Evolutionary conservation across 148 eudicot genomes (phyloP).

Genomic region (Simmondsia chinensis): DNA sequence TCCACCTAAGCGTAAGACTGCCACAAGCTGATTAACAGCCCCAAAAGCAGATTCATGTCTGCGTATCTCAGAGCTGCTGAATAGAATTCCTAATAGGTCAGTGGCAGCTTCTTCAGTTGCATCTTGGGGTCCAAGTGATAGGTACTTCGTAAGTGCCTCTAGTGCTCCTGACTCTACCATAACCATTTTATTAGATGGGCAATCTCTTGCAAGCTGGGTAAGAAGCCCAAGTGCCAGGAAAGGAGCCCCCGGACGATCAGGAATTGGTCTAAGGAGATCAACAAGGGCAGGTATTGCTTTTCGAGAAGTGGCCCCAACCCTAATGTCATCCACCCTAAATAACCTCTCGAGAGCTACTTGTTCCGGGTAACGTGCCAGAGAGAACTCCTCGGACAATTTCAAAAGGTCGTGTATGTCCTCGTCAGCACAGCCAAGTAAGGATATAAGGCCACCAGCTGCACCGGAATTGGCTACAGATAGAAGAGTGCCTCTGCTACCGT

Average conservation of each 20-base stretch:
- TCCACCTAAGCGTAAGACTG: conserved; percentile 95
- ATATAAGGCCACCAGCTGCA: conserved; percentile 67
- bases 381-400: conserved; percentile 69
- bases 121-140: conserved; percentile 91
- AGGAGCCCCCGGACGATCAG: conserved; percentile 98
- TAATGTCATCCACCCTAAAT: conserved; percentile 92
- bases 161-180: conserved; percentile 98
- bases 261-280: conserved; percentile 91
- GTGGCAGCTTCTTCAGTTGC: conserved; percentile 96
- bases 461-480: conserved; percentile 95
- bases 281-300: conserved; percentile 95
- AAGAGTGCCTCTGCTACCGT: conserved; percentile 95
- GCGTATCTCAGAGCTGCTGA: conserved; percentile 76
- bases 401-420: conserved; percentile 68
- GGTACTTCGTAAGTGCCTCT: conserved; percentile 92
- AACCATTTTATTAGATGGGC: conserved; percentile 77
- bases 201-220: conserved; percentile 79
- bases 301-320: conserved; percentile 88
- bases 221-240: conserved; percentile 84
- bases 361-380: conserved; percentile 74
- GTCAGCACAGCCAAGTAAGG: conserved; percentile 93
- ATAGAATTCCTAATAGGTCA: conserved; percentile 76
- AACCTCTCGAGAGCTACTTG: conserved; percentile 93
- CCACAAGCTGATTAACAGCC: conserved; percentile 86
- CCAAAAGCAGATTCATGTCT: conserved; percentile 93